Conservation (phyloP, 306 rosid species). For the Cicer chorassanicum region DNA sequence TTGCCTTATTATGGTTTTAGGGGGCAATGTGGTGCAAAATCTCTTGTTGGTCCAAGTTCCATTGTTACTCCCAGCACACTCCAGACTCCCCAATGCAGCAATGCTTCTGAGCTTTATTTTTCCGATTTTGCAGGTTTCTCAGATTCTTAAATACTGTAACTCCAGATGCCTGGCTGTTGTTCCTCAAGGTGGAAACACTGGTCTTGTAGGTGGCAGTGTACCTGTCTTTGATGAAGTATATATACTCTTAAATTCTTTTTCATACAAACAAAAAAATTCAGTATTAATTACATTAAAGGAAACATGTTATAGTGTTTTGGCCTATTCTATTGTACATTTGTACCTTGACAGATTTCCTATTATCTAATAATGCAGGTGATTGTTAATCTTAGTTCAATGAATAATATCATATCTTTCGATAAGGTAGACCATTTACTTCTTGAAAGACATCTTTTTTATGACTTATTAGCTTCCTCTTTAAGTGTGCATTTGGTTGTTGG, state of each 20-base stretch:
- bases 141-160: slow-evolving; percentile 81
- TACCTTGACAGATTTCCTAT: slow-evolving; percentile 37
- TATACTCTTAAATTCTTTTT: slow-evolving; percentile 27
- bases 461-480: slow-evolving; percentile 16
- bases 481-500: slow-evolving; percentile 31
- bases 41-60: too few species aligned
- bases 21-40: too few species aligned
- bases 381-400: slow-evolving; percentile 77
- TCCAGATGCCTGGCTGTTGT: slow-evolving; percentile 89
- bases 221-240: slow-evolving; percentile 96
- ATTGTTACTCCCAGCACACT: too few species aligned
- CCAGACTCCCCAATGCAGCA: too few species aligned
- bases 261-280: background rate
- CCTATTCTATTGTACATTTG: slow-evolving; percentile 14
- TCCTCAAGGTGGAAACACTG: slow-evolving; percentile 99
- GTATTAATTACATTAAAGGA: background rate
- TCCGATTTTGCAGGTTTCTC: slow-evolving; percentile 65
- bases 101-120: slow-evolving; percentile 15
- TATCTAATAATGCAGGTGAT: slow-evolving; percentile 77
- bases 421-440: slow-evolving; percentile 63
- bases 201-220: slow-evolving; percentile 98
- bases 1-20: too few species aligned
- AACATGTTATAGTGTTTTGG: slow-evolving; percentile 10
- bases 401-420: slow-evolving; percentile 75
- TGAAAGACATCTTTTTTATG: slow-evolving; percentile 35